Evolutionary conservation across 768 basidiomycete genomes (phyloP), one percentile per base, ranked within the genome.

Genomic region (Boletus eberwhitei): DNA sequence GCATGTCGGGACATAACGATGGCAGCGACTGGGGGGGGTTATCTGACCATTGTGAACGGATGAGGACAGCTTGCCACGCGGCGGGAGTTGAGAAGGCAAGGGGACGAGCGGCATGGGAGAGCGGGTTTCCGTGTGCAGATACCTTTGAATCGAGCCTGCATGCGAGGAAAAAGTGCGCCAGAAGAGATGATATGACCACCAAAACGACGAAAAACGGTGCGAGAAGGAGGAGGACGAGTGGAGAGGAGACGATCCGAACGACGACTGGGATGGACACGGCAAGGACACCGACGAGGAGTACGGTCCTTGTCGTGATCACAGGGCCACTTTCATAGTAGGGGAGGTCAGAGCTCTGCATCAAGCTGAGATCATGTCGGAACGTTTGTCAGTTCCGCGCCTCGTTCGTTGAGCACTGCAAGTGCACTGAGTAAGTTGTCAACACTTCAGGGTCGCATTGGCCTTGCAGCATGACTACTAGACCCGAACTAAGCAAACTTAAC

Each of bases 31-130:
- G 84, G 0, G 87, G 83, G 4, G 84, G 74, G 53, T 78, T 82
- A 60, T 87, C 83, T 4, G 90, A 90, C 94, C 93, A 96, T 69
- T 88, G 85, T n/a, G 90, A 90, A 32, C 93, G 84, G 42, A 83
- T 93, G 48, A 90, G 77, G 44, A 92, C 88, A 0, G 87, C 93
- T 64, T 94, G 90, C 94, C 94, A 97, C 32, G 93, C 94, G 53
- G 94, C 92, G 24, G 93, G 91, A 3, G 93, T 93, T 5, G 92
- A 91, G 75, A 97, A 96, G 3, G 83, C 80, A 45, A 94, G 78
- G 0, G 90, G 90, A 35, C 84, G 81, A 17, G 90, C 85, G 0
- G 86, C 83, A 53, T 75, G 72, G 11, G 72, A 70, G n/a, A 86
- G 74, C 40, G 71, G 71, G 39, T 76, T 74, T n/a, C 52, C 59